phyloP scores from a whole-genome alignment of 225 moss, liverwort and hornwort species.

The Straminergon stramineum region DNA sequence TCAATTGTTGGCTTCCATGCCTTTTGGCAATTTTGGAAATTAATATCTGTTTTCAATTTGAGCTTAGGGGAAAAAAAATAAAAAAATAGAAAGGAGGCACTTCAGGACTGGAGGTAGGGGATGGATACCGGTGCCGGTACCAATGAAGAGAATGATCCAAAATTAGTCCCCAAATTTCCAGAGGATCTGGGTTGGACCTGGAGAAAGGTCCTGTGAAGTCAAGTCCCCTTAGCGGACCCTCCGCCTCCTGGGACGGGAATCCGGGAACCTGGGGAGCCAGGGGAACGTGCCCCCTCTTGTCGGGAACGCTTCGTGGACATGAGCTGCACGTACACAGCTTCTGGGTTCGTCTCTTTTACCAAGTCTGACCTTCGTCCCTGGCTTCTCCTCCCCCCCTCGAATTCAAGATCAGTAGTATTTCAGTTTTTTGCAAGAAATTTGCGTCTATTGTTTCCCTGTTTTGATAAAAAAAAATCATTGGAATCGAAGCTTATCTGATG shows the following conservation, averaged over 20 bases:
- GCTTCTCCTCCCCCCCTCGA: background rate
- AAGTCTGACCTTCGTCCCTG: background rate
- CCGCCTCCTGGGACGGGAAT: background rate
- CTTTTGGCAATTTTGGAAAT: background rate
- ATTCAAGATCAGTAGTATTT: background rate
- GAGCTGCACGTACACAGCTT: background rate
- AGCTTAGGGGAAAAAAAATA: background rate
- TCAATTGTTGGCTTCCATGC: too few species aligned
- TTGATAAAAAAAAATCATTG: background rate
- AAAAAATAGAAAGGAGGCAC: background rate
- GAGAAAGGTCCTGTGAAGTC: background rate
- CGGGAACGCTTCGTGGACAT: background rate
- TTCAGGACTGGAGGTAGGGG: background rate
- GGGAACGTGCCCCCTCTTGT: constrained; percentile 6
- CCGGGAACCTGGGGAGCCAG: background rate
- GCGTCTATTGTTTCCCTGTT: background rate
- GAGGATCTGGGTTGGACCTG: background rate
- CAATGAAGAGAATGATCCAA: background rate
- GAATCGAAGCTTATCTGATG: background rate
- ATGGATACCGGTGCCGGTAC: background rate
- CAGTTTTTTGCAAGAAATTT: background rate
- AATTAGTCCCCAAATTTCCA: background rate
- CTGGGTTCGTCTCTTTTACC: background rate
- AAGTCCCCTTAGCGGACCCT: background rate
- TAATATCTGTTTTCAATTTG: background rate